Evolutionary conservation across 1,139 yeast species (phyloP).

Genomic region (Hyphopichia khmerensis): DNA sequence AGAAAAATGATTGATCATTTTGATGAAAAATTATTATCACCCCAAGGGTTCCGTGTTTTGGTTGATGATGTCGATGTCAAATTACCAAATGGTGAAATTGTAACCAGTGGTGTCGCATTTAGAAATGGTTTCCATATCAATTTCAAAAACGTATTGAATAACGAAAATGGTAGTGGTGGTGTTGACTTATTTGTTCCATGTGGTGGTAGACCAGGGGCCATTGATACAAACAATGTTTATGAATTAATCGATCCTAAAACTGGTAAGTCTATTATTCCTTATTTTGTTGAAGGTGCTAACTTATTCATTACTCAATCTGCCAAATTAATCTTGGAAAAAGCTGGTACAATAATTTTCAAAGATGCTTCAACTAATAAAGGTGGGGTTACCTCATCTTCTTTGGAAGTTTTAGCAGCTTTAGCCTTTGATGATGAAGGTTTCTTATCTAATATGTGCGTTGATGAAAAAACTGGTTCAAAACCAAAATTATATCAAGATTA

Average conservation of each 20-base stretch:
- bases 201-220: constrained; percentile 98
- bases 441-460: constrained; percentile 71
- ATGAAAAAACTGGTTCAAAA: constrained; percentile 45
- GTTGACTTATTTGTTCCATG: constrained; percentile 92
- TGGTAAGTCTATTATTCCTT: constrained; percentile 78
- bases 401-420: constrained; percentile 92
- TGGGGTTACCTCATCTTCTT: constrained; percentile 95
- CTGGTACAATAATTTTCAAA: constrained; percentile 84
- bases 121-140: constrained; percentile 88
- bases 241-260: constrained; percentile 70
- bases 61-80: constrained; percentile 82
- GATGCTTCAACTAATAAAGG: constrained; percentile 98
- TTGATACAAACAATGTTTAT: constrained; percentile 81
- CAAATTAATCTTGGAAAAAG: constrained; percentile 77
- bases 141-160: constrained; percentile 61
- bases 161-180: constrained; percentile 34
- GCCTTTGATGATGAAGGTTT: constrained; percentile 87
- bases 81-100: constrained; percentile 73
- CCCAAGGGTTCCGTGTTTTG: constrained; percentile 76
- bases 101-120: constrained; percentile 87
- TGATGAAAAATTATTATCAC: constrained; percentile 64
- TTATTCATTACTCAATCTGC: constrained; percentile 94
- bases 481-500: constrained; percentile 80
- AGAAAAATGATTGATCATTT: constrained; percentile 76
- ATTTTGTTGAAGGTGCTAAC: constrained; percentile 96